Evolutionary conservation across 2,329 filamentous ascomycete genomes (phyloP).

Genomic region (Rhytidhysteron rufulum): DNA sequence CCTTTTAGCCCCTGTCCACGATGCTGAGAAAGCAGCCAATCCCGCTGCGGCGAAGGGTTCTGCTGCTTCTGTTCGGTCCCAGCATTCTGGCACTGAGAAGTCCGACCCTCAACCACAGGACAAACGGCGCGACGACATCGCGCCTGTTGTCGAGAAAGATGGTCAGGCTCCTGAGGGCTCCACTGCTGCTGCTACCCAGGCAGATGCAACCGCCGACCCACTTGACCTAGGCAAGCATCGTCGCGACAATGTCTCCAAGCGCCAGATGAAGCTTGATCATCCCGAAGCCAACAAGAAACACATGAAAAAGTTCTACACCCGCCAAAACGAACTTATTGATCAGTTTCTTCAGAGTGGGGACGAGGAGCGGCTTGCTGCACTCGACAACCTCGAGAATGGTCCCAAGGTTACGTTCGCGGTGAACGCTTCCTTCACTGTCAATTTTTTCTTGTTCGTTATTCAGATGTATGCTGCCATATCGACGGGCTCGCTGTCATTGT

Average conservation of each 20-base stretch:
- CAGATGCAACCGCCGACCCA: conserved; percentile 24
- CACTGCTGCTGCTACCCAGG: conserved; percentile 12
- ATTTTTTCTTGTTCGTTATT: conserved; percentile 52
- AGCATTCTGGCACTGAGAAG: conserved; percentile 15
- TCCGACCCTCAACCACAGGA: no score
- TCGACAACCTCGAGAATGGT: conserved; percentile 49
- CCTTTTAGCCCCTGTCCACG: conserved; percentile 24
- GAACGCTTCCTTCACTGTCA: conserved; percentile 35
- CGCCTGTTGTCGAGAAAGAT: conserved; percentile 12
- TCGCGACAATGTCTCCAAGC: conserved; percentile 34
- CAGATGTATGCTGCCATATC: conserved; percentile 57
- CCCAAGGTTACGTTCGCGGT: conserved; percentile 37
- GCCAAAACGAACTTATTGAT: conserved; percentile 39
- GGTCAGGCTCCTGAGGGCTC: conserved; percentile 19
- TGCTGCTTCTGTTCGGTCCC: conserved; percentile 17
- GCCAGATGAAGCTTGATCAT: conserved; percentile 48
- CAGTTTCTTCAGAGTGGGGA: conserved; percentile 54
- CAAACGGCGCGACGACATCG: no score
- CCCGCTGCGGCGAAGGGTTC: conserved; percentile 21
- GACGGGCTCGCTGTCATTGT: conserved; percentile 59
- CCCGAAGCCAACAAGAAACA: conserved; percentile 36
- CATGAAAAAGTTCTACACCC: conserved; percentile 41
- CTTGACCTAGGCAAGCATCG: conserved; percentile 32
- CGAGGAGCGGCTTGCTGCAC: conserved; percentile 50
- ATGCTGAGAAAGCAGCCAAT: conserved; percentile 22